Evolutionary conservation across 2,329 filamentous ascomycete species (phyloP).

Genomic region (Stagonosporopsis cucurbitacearum): DNA sequence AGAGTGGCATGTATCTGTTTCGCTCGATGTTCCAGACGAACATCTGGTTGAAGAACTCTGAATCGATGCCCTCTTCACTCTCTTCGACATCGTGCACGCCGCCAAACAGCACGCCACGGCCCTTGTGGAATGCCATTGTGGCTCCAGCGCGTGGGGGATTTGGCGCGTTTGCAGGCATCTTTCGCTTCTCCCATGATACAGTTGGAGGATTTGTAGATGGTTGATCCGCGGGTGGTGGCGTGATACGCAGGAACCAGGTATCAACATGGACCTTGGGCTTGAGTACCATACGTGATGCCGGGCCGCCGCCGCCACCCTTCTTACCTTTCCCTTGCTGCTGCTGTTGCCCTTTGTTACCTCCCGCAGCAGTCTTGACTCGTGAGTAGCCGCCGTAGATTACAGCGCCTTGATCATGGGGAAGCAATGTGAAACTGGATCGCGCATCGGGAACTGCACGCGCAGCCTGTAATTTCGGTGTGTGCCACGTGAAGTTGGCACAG

Average conservation of each 20-base stretch:
- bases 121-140: constrained; percentile 94
- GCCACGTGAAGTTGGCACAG: constrained; percentile 84
- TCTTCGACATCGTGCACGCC: constrained; percentile 93
- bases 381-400: constrained; percentile 95
- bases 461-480: constrained; percentile 74
- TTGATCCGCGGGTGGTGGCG: constrained; percentile 72
- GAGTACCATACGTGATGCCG: constrained; percentile 73
- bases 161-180: constrained; percentile 88
- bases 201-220: constrained; percentile 69
- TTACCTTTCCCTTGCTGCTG: constrained; percentile 50
- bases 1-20: constrained; percentile 90
- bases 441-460: constrained; percentile 88
- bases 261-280: constrained; percentile 93
- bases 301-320: constrained; percentile 59
- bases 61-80: constrained; percentile 93
- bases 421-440: constrained; percentile 86
- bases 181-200: constrained; percentile 90
- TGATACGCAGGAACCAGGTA: constrained; percentile 88
- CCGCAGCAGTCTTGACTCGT: constrained; percentile 72
- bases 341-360: constrained; percentile 65
- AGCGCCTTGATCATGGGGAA: constrained; percentile 89
- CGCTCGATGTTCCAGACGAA: constrained; percentile 95
- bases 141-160: constrained; percentile 83
- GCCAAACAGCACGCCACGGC: constrained; percentile 89
- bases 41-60: constrained; percentile 92